Percentiles rank a stretch among this genome's conserved stretches.
Evolutionary conservation across 2,329 filamentous ascomycete species (phyloP).

Genomic region (Parascedosporium putredinis): DNA sequence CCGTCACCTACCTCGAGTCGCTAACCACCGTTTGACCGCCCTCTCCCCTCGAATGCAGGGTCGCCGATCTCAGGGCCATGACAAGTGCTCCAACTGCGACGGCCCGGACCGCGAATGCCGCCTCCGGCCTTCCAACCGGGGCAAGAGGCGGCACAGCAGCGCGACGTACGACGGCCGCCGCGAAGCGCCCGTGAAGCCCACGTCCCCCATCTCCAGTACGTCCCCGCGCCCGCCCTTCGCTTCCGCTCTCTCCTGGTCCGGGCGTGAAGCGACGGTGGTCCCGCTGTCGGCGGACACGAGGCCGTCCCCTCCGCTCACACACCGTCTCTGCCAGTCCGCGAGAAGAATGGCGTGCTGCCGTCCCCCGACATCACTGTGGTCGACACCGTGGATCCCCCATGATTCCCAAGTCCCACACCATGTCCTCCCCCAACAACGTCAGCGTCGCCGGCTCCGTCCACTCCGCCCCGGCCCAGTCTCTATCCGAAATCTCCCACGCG

Average conservation of each 20-base stretch:
- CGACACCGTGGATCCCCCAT: not conserved
- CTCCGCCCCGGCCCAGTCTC: not conserved
- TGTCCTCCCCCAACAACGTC: not conserved
- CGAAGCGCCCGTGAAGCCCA: not conserved
- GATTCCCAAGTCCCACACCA: not conserved
- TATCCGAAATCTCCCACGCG: not conserved
- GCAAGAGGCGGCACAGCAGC: slow-evolving; percentile 13
- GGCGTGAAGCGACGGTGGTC: no score
- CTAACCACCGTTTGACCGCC: not conserved
- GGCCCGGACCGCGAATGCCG: slow-evolving; percentile 17
- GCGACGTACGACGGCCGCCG: not conserved
- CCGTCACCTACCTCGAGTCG: not conserved
- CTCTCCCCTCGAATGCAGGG: no score
- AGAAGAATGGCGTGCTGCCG: not conserved
- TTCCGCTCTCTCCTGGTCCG: no score
- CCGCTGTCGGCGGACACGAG: no score
- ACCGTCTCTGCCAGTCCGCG: not conserved
- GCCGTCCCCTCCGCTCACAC: not conserved
- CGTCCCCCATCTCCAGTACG: not conserved
- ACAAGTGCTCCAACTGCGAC: slow-evolving; percentile 20
- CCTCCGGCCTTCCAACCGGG: slow-evolving; percentile 19
- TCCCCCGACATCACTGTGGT: not conserved
- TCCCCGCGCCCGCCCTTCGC: not conserved
- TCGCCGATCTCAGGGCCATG: slow-evolving; percentile 15
- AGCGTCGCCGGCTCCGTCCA: not conserved